Evolutionary conservation across 164 flowering plant genomes (phyloP).

Genomic region (Protea cynaroides): DNA sequence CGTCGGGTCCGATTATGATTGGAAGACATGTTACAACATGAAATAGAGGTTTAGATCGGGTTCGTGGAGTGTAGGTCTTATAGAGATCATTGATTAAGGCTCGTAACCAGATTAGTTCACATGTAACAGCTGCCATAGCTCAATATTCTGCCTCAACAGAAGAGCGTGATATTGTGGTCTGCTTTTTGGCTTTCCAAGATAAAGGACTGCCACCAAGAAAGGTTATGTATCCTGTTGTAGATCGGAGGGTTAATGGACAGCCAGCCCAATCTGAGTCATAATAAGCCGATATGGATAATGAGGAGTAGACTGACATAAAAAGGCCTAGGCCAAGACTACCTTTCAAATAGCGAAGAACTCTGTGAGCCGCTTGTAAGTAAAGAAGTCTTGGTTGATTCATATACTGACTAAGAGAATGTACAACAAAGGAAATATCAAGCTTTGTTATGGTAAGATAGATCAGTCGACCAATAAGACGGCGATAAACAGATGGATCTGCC

Average conservation of each 20-base stretch:
- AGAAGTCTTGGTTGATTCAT: background rate
- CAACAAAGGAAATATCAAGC: conserved; percentile 1
- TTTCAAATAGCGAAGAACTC: background rate
- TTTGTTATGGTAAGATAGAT: conserved; percentile 1
- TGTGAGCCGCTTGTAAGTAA: background rate
- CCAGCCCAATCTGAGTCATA: background rate
- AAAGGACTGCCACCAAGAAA: background rate
- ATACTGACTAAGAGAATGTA: conserved; percentile 9
- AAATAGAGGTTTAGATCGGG: no score
- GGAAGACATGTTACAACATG: no score
- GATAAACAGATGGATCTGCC: background rate
- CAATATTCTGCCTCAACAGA: background rate
- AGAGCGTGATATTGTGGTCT: background rate
- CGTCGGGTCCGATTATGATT: no score
- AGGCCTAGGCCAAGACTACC: background rate
- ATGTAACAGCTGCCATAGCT: background rate
- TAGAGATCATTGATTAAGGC: no score
- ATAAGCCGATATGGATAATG: background rate
- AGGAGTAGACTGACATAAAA: background rate
- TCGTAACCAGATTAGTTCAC: background rate
- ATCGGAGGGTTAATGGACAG: background rate
- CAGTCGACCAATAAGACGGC: conserved; percentile 4
- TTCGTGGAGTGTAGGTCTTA: background rate
- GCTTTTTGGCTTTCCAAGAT: background rate
- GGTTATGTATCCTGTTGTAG: background rate